A percentile compares a stretch with the other conserved stretches of the same genome.
phyloP scores from a whole-genome alignment of 805 yeast genomes.

The Kuraishia borneana region DNA sequence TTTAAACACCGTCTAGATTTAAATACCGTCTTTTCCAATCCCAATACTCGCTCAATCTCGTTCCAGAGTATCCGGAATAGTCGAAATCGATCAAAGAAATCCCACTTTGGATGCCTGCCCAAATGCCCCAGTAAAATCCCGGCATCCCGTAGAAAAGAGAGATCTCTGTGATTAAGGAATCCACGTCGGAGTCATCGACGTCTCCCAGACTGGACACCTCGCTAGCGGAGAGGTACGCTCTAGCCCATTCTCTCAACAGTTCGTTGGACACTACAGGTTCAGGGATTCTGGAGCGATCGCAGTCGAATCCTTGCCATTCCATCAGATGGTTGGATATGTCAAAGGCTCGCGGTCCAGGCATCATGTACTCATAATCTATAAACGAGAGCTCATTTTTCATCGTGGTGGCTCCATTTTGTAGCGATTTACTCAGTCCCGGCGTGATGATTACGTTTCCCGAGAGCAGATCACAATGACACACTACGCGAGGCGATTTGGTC shows the following conservation, averaged over 20 bases:
- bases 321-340: slow-evolving; percentile 67
- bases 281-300: slow-evolving; percentile 52
- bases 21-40: slow-evolving; percentile 39
- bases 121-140: slow-evolving; percentile 77
- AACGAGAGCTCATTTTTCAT: slow-evolving; percentile 35
- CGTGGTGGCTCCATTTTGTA: slow-evolving; percentile 1
- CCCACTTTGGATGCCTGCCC: slow-evolving; percentile 68
- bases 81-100: slow-evolving; percentile 65
- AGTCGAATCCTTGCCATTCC: slow-evolving; percentile 78
- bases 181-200: slow-evolving; percentile 18
- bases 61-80: slow-evolving; percentile 47
- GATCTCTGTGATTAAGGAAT: slow-evolving; percentile 42
- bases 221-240: slow-evolving; percentile 32
- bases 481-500: slow-evolving; percentile 40
- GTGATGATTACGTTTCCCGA: slow-evolving; percentile 68
- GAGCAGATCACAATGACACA: slow-evolving; percentile 61
- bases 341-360: slow-evolving; percentile 63
- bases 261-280: slow-evolving; percentile 30
- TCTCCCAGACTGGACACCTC: slow-evolving; percentile 6
- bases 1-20: background rate
- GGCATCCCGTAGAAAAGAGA: slow-evolving; percentile 62
- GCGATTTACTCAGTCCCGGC: slow-evolving; percentile 15
- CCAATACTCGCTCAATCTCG: slow-evolving; percentile 58
- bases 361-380: slow-evolving; percentile 65
- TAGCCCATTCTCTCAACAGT: slow-evolving; percentile 45